Percentiles rank a stretch among this genome's conserved stretches.
Conservation (phyloP, 257 asterid species). For the Forsythia viridissima region DNA sequence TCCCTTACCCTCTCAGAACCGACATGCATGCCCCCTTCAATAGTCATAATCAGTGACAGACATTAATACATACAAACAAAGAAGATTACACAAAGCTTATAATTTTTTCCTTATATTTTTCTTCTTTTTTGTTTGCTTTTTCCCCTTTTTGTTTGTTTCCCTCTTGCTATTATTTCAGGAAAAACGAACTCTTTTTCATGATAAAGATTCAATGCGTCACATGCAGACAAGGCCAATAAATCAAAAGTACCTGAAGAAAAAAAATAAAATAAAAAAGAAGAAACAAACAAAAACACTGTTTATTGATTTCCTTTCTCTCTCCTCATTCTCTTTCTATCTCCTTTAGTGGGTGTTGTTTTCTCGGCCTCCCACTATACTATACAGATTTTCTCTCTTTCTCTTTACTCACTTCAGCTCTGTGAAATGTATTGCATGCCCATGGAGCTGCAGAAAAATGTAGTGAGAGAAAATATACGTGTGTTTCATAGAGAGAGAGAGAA, state of each 20-base stretch:
- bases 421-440: conserved; percentile 15
- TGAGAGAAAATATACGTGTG: not conserved
- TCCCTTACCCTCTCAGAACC: conserved; percentile 36
- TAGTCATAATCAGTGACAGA: conserved; percentile 47
- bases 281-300: conserved; percentile 25
- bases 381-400: not conserved
- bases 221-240: conserved; percentile 40
- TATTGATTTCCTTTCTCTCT: conserved; percentile 11
- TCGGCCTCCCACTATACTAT: conserved; percentile 40
- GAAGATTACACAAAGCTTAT: conserved; percentile 24
- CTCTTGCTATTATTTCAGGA: conserved; percentile 39
- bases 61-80: conserved; percentile 49
- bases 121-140: conserved; percentile 1
- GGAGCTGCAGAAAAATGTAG: conserved; percentile 12
- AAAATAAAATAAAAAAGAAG: conserved; percentile 5
- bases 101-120: conserved; percentile 5
- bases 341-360: conserved; percentile 26
- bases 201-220: conserved; percentile 37
- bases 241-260: conserved; percentile 36
- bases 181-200: conserved; percentile 26
- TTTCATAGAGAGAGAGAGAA: not conserved
- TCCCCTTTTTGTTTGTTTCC: conserved; percentile 33
- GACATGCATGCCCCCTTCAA: conserved; percentile 49
- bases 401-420: conserved; percentile 16
- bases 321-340: not conserved